Evolutionary conservation across 345 rosid species (phyloP), one percentile per base, ranked within the genome.

Genomic region (Raphanus sativus): DNA sequence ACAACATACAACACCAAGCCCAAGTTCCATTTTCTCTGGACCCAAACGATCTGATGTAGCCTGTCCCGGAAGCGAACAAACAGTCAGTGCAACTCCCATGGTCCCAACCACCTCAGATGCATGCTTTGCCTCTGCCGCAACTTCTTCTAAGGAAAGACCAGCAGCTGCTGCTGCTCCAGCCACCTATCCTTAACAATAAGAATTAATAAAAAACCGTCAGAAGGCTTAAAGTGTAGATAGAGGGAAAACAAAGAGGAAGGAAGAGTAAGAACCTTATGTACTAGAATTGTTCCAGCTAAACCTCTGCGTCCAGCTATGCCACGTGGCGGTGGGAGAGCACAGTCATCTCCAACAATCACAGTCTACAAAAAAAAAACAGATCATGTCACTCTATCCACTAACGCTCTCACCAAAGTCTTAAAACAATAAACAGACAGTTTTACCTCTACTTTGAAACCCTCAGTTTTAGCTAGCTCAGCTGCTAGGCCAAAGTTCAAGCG

Each of bases 381-480:
- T 16, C 45, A 3, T 60, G 17, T 74, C 17, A 74, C 28, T 50
- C 66, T 54, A 24, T 69, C 36, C 40, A 69, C 29, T 17, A 64
- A 17, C 15, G 28, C 66, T 61, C 65, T 73, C 12, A 63, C 42
- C 16, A 38, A 38, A 65, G 4, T 36, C 52, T 2, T 2, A 34
- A 66, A 5, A 30, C 29, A 60, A 6, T 5, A 29, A 68, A 64
- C 16, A 0, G 24, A 69, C 62, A 73, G 40, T 6, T 84, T 28
- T 28, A 94, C 97, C 92, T 94, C 97, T 48, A 94, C 84, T 85
- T 90, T 86, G 77, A 87, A 94, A 77, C 98, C 98, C 84, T 94
- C 98, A 73, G 97, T 86, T 84, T 91, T 92, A 74, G 98, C 98
- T 89, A 88, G 98, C 85, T 94, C 98, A 62, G 97, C 98, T 48